Evolutionary conservation across 2,329 filamentous ascomycete species (phyloP).

Genomic region (Leptographium lundbergii): DNA sequence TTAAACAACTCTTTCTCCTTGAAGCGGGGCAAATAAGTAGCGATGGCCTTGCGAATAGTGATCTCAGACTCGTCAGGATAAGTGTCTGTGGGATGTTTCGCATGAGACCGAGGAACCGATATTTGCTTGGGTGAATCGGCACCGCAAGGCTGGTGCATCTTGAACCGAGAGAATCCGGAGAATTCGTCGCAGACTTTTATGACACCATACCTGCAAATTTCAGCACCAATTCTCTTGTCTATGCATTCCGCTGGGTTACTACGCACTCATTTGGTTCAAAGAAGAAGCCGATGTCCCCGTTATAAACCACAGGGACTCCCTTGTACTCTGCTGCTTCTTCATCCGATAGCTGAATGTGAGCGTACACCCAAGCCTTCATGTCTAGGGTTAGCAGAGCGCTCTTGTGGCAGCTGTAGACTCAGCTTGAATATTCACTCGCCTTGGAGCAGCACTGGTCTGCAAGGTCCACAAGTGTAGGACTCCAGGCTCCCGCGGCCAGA

Average conservation of each 20-base stretch:
- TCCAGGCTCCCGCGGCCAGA: slow-evolving; percentile 28
- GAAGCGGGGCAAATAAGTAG: slow-evolving; percentile 2
- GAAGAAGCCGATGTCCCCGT: slow-evolving; percentile 34
- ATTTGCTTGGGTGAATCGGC: slow-evolving; percentile 16
- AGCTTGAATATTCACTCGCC: background rate
- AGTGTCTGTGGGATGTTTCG: slow-evolving; percentile 23
- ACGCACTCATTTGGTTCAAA: slow-evolving; percentile 30
- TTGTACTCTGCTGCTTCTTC: slow-evolving; percentile 28
- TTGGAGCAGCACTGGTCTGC: slow-evolving; percentile 25
- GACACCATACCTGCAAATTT: slow-evolving; percentile 14
- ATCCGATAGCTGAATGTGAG: slow-evolving; percentile 28
- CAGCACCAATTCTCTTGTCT: background rate
- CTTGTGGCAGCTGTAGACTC: background rate
- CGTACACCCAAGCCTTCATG: slow-evolving; percentile 28
- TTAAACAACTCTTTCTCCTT: background rate
- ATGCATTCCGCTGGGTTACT: background rate
- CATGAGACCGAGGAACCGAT: slow-evolving; percentile 23
- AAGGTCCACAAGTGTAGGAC: slow-evolving; percentile 21
- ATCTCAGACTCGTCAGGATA: slow-evolving; percentile 20
- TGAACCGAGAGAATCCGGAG: slow-evolving; percentile 25
- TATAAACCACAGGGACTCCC: slow-evolving; percentile 29
- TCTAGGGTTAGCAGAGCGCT: background rate
- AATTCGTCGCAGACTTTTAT: slow-evolving; percentile 27
- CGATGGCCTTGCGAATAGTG: slow-evolving; percentile 3
- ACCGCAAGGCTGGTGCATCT: slow-evolving; percentile 21